Evolutionary conservation across 306 rosid genomes (phyloP), one percentile per base, ranked within the genome.

Genomic region (Aeschynomene evenia): DNA sequence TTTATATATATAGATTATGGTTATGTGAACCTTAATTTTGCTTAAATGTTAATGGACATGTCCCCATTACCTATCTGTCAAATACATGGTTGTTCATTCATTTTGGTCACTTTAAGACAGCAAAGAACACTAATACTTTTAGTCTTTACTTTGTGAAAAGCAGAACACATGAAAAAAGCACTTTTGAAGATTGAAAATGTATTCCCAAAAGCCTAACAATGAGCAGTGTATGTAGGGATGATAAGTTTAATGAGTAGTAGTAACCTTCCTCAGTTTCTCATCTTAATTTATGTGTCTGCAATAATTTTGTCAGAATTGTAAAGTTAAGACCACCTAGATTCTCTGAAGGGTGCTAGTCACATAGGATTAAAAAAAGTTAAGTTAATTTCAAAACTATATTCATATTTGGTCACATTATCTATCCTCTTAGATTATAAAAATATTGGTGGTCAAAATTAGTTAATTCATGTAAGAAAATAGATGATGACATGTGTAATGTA

Each of bases 401-500:
- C n/a, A n/a, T n/a, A n/a, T 85, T 68, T 72, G 61, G 79, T 70
- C 76, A 82, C n/a, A n/a, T n/a, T 76, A 81, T 50, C 52, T n/a
- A 50, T 80, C 55, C 45, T 75, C 69, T 56, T 51, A 23, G 59
- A 74, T 54, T 63, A 55, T 67, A 62, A 48, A n/a, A 53, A 45
- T 49, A 73, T 36, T 50, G 68, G 63, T 71, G 77, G 71, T 73
- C 65, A 11, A 60, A 39, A 69, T 45, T 55, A 55, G 18, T 12
- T n/a, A 16, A 49, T 40, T 76, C 70, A 61, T 70, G 76, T 33
- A 58, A 14, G 16, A 14, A 20, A 69, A 40, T 10, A 6, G 11
- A 14, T 43, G 23, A 56, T 43, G 28, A 33, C 8, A 43, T 15
- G 50, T 15, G 16, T 56, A n/a, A n/a, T 19, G 45, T 74, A 71